Evolutionary conservation across 1,284 basidiomycete species (phyloP), one percentile per base, ranked within the genome.

Genomic region (Ustanciosporium gigantosporum): DNA sequence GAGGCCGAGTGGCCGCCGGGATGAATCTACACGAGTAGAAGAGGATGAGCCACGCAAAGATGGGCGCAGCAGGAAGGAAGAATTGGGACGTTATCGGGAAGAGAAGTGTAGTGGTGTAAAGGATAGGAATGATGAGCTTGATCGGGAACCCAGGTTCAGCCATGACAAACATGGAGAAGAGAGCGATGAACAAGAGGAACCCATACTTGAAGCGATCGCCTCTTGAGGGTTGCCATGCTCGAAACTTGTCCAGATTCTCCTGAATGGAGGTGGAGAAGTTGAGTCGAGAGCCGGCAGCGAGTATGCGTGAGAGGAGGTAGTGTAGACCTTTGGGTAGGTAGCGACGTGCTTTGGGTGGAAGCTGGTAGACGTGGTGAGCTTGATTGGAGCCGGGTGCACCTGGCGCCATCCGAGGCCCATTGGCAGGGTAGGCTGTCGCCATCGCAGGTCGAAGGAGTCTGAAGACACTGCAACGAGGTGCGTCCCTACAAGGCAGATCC

Each of bases 21-120:
- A 95, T 90, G 81, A 89, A 95, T 36, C 87, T 83, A 31, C 88
- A 89, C 16, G 87, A 86, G 81, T 88, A 96, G 81, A 87, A 96
- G 4, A 81, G 40, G 57, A 77, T 66, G 14, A 78, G 65, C 74
- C 88, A 96, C 15, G 86, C 82, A 61, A 95, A 86, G 40, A 97
- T 82, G 9, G 92, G 93, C 0, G 86, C 87, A 0, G 90, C 92
- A 0, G 91, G 93, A 29, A 92, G 70, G 81, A 96, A 87, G 81
- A 98, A 92, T 79, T 97, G 94, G 25, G 86, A 88, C 0, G 92
- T 92, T 53, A 94, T 82, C 0, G 94, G 94, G 31, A 97, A 78
- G 45, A 91, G 81, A 42, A 95, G 81, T 13, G 84, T 87, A 25
- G 83, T 73, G 35, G 79, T 76, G 80, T 89, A 95, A 27, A 88